Evolutionary conservation across 208 protist species (phyloP), one percentile per base, ranked within the genome.

Genomic region (Wallacemonas sp.): DNA sequence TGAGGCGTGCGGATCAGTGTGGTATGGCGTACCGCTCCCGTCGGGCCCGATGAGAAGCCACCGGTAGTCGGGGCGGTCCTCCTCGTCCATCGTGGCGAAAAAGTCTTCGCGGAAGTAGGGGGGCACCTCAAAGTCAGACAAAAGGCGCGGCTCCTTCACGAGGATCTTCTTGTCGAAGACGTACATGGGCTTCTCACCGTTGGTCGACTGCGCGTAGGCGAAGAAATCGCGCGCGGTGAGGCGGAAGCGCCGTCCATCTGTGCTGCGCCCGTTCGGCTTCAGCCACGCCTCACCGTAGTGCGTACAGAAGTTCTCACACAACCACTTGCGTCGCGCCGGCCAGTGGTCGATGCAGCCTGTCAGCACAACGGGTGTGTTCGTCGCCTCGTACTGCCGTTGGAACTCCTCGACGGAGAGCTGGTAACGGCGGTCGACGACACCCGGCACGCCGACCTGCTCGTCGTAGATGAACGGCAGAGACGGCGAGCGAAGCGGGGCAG

Each of bases 81-180:
- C 72, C 46, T 76, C 52, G 22, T 15, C 38, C 73, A 77, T 79
- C 10, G 37, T 36, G 5, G 71, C 42, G 58, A 83, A 83, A 44
- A 64, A 68, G 39, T 83, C 73, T 33, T 76, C 59, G 13, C 29
- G 9, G 48, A 83, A 83, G 60, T 77, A 70, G 1, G 55, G 44
- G 1, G 60, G 77, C 0, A 77, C 29, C 41, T 6, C 33, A 32
- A 73, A 83, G 60, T 83, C 73, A 1, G 39, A 4, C 24, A n/a
- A 33, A 22, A 83, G 50, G 13, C n/a, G 19, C 3, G 41, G 3
- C 33, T 46, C 63, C 1, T 29, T 33, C 1, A 15, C 19, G 19
- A 76, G 48, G 1, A 79, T 34, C 55, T 77, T 79, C 60, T 83
- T 79, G 63, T 83, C 73, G 37, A 83, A 83, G 12, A 79, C 65